A percentile compares a stretch with the other conserved stretches of the same genome.
Conservation (phyloP, 768 basidiomycete genomes). For the Calocybe indica region DNA sequence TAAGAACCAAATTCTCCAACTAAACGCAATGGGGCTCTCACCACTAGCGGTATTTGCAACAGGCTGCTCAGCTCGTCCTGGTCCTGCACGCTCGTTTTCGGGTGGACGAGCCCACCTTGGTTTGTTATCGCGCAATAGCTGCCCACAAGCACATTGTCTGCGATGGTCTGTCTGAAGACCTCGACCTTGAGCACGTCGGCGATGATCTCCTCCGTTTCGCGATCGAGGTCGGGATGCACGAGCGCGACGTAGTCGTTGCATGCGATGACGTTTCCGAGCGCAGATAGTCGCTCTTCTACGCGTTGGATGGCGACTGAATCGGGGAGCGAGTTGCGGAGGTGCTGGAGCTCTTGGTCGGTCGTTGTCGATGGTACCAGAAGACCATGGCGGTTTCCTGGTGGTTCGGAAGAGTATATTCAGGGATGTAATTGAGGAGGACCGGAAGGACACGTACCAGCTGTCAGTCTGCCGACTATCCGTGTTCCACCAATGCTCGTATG, state of each 20-base stretch:
- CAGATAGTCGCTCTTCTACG: conserved; percentile 94
- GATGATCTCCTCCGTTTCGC: conserved; percentile 99
- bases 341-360: conserved; percentile 97
- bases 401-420: background rate
- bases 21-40: conserved; percentile 33
- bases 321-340: conserved; percentile 92
- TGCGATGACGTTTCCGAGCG: conserved; percentile 96
- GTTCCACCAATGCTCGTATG: conserved; percentile 95
- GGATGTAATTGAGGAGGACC: background rate
- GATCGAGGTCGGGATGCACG: conserved; percentile 96
- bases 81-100: conserved; percentile 94
- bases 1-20: background rate
- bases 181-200: conserved; percentile 99
- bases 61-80: conserved; percentile 95
- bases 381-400: conserved; percentile 88
- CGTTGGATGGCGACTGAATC: conserved; percentile 92
- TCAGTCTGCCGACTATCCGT: conserved; percentile 87
- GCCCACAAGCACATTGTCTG: conserved; percentile 94
- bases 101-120: conserved; percentile 96
- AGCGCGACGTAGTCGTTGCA: conserved; percentile 99
- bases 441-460: conserved; percentile 62
- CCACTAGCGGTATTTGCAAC: conserved; percentile 91
- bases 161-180: conserved; percentile 96
- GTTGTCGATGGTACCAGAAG: conserved; percentile 94
- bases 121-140: conserved; percentile 94